Evolutionary conservation across 2,329 filamentous ascomycete species (phyloP).

Genomic region (Paracamarosporium sp.): DNA sequence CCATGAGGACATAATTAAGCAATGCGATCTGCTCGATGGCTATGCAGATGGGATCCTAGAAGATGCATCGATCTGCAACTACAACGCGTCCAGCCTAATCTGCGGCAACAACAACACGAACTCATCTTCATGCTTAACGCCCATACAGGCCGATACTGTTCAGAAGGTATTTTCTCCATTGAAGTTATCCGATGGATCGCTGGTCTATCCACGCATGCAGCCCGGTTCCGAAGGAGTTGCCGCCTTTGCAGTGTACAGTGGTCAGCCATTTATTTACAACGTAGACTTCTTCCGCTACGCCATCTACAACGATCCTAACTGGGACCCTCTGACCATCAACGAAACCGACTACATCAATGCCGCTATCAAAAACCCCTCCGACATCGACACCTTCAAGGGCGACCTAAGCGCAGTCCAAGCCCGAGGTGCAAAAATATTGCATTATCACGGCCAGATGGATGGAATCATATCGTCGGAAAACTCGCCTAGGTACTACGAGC

Average conservation of each 20-base stretch:
- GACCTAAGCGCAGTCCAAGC: conserved; percentile 46
- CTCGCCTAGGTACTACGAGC: conserved; percentile 57
- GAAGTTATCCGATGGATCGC: conserved; percentile 49
- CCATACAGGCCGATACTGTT: conserved; percentile 53
- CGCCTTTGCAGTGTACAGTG: conserved; percentile 46
- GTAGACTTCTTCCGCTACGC: conserved; percentile 58
- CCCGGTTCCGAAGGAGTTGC: conserved; percentile 55
- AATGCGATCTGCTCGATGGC: conserved; percentile 60
- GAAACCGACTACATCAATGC: conserved; percentile 51
- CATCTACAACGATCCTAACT: conserved; percentile 54
- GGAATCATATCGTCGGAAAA: conserved; percentile 54
- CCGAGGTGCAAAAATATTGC: conserved; percentile 55
- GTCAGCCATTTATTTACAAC: conserved; percentile 52
- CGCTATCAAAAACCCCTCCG: conserved; percentile 43
- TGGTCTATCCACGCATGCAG: conserved; percentile 60
- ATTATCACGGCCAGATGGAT: conserved; percentile 55
- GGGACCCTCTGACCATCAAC: conserved; percentile 48
- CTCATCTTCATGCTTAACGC: conserved; percentile 52
- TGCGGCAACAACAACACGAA: conserved; percentile 41
- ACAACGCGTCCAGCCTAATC: conserved; percentile 48
- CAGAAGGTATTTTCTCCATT: conserved; percentile 52
- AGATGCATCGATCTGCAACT: conserved; percentile 53
- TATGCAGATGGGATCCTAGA: conserved; percentile 57
- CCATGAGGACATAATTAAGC: conserved; percentile 52
- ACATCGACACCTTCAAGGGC: conserved; percentile 51